phyloP scores from a whole-genome alignment of 306 rosid species.

The Sophora flavescens region DNA sequence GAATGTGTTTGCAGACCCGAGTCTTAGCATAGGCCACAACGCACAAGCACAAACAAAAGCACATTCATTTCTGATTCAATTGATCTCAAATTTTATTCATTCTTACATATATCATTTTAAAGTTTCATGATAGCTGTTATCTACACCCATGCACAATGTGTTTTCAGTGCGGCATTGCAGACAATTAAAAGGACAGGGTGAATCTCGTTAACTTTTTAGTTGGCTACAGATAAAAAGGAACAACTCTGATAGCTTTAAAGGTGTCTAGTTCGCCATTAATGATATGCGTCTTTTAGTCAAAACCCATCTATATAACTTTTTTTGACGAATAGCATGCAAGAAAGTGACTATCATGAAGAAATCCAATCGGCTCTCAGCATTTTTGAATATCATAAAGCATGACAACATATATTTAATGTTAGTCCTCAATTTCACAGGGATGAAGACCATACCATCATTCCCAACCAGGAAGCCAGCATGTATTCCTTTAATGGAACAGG shows the following conservation, averaged over 20 bases:
- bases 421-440: constrained; percentile 31
- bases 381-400: constrained; percentile 17
- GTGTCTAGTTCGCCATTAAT: constrained; percentile 8
- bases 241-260: constrained; percentile 22
- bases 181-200: constrained; percentile 3
- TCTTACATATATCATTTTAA: constrained; percentile 3
- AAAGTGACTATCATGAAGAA: constrained; percentile 15
- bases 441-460: constrained; percentile 84
- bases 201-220: background rate
- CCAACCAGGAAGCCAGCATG: constrained; percentile 89
- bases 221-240: constrained; percentile 29
- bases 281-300: background rate
- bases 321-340: background rate
- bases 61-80: constrained; percentile 14
- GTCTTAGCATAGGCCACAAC: background rate
- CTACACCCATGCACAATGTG: background rate
- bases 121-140: background rate
- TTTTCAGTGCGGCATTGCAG: background rate
- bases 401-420: constrained; percentile 3
- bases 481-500: constrained; percentile 79
- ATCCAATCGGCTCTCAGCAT: constrained; percentile 12
- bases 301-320: background rate
- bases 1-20: constrained; percentile 19
- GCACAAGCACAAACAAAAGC: background rate
- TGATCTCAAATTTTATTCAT: constrained; percentile 15